These are phyloP conservation scores for Eimeria necatrix DNA, from an alignment of 169 alveolate species.

Conservation along the genomic window DNA sequence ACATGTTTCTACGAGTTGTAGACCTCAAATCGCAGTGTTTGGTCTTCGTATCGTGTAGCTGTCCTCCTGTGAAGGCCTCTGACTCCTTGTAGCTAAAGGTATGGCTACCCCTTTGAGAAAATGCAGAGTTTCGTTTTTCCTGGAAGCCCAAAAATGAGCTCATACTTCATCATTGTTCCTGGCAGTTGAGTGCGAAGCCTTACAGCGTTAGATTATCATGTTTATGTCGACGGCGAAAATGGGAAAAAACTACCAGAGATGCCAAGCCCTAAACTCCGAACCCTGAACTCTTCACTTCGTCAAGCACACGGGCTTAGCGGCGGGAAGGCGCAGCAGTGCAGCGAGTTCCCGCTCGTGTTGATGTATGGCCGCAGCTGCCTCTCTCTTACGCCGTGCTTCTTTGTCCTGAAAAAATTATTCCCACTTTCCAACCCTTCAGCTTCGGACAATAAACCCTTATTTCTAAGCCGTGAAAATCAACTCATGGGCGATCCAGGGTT, in stretches of 20 bases:
- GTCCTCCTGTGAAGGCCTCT: no score
- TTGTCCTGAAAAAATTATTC: background rate
- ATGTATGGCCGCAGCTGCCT: constrained; percentile 11
- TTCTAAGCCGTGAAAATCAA: background rate
- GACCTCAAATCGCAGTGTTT: background rate
- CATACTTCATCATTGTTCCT: no score
- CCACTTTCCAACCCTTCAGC: background rate
- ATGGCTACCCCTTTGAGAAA: no score
- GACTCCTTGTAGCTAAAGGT: no score
- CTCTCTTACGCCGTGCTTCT: constrained; percentile 5
- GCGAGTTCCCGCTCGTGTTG: constrained; percentile 6
- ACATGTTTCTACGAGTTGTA: background rate
- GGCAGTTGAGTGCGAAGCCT: no score
- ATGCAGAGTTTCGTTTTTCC: no score
- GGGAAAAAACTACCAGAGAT: background rate
- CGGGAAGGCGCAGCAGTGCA: background rate
- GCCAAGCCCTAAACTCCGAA: background rate
- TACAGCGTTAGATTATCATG: no score
- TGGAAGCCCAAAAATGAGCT: no score
- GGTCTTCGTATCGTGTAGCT: no score
- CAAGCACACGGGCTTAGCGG: no score
- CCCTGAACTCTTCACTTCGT: background rate
- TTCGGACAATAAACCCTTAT: background rate
- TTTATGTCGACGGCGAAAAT: background rate
- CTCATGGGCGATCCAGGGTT: background rate